Evolutionary conservation across 805 yeast genomes (phyloP).

Genomic region (Pichia phayaonensis): DNA sequence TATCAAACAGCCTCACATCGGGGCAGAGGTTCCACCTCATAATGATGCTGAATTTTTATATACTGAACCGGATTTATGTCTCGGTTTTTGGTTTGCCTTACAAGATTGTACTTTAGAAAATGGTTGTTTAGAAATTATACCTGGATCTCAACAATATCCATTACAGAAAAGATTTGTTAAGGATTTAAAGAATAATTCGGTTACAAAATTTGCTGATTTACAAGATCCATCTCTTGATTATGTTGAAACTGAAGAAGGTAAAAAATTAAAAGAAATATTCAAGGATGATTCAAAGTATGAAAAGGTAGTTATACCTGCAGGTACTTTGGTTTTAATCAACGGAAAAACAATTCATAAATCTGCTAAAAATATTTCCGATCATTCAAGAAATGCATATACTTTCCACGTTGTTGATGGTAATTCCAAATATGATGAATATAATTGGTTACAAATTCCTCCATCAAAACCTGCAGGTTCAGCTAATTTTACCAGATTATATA

Average conservation of each 20-base stretch:
- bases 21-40: conserved; percentile 70
- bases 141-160: conserved; percentile 59
- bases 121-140: conserved; percentile 63
- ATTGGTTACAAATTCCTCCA: conserved; percentile 77
- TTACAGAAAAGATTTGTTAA: conserved; percentile 59
- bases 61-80: conserved; percentile 62
- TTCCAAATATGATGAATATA: conserved; percentile 50
- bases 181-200: conserved; percentile 37
- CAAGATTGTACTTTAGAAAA: conserved; percentile 62
- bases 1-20: conserved; percentile 69
- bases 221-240: conserved; percentile 15
- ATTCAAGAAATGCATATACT: conserved; percentile 68
- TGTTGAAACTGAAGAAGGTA: conserved; percentile 18
- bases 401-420: conserved; percentile 72
- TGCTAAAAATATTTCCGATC: conserved; percentile 45
- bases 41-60: conserved; percentile 68
- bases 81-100: conserved; percentile 78
- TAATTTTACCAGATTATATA: conserved; percentile 44
- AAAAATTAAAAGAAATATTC: conserved; percentile 19
- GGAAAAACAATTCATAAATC: conserved; percentile 68
- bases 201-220: conserved; percentile 46
- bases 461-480: conserved; percentile 43
- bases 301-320: conserved; percentile 58
- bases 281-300: conserved; percentile 37
- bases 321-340: conserved; percentile 63